phyloP scores from a whole-genome alignment of 345 rosid species.

The Camelina hispida region DNA sequence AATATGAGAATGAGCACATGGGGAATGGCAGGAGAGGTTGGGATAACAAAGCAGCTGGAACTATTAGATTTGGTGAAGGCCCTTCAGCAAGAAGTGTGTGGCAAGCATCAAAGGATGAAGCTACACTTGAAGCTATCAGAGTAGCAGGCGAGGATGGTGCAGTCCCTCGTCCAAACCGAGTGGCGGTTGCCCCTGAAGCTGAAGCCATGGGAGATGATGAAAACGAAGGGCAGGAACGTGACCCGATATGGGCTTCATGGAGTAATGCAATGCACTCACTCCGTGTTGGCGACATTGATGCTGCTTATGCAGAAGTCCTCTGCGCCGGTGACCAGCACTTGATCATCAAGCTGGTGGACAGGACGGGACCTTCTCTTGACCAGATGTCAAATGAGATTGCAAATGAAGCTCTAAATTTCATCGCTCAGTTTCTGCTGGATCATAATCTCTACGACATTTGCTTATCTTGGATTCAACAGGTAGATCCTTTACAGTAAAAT shows the following conservation, averaged over 20 bases:
- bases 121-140: constrained; percentile 97
- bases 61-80: constrained; percentile 90
- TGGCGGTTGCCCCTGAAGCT: constrained; percentile 78
- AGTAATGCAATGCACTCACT: constrained; percentile 92
- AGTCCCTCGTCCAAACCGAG: constrained; percentile 59
- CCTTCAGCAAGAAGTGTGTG: constrained; percentile 99
- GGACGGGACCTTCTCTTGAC: constrained; percentile 85
- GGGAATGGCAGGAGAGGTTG: constrained; percentile 81
- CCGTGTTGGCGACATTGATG: constrained; percentile 84
- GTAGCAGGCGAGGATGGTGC: constrained; percentile 94
- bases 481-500: constrained; percentile 37
- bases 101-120: constrained; percentile 99
- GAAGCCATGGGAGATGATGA: constrained; percentile 89
- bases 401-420: constrained; percentile 70
- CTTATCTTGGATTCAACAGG: constrained; percentile 99
- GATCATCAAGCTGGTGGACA: constrained; percentile 95
- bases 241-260: constrained; percentile 91
- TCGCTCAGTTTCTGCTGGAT: constrained; percentile 80
- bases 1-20: constrained; percentile 67
- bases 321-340: constrained; percentile 84
- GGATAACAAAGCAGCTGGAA: constrained; percentile 78
- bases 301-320: constrained; percentile 84
- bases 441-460: constrained; percentile 80
- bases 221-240: constrained; percentile 69
- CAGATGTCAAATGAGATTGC: constrained; percentile 87